Percentiles rank a stretch among this genome's conserved stretches.
Conservation (phyloP, 805 yeast genomes). For the Saccharomycopsis sp. region DNA sequence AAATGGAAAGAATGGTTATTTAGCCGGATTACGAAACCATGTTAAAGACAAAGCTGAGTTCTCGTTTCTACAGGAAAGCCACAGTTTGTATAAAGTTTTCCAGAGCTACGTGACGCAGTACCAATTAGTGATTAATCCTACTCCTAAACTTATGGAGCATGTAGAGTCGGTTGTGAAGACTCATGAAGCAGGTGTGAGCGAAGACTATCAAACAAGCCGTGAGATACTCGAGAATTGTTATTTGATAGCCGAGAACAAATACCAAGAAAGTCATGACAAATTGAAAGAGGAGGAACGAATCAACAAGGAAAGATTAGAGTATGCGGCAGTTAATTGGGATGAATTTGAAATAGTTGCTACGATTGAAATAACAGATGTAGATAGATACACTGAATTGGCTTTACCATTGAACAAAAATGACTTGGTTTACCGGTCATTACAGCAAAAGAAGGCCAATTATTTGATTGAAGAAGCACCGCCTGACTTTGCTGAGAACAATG, state of each 20-base stretch:
- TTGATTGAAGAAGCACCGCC: constrained; percentile 39
- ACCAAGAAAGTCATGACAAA: constrained; percentile 33
- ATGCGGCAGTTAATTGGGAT: constrained; percentile 82
- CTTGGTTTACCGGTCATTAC: constrained; percentile 54
- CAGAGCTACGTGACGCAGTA: constrained; percentile 51
- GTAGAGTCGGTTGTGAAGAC: not conserved
- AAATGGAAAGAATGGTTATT: constrained; percentile 35
- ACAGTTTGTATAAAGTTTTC: constrained; percentile 54
- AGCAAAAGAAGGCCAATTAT: constrained; percentile 37
- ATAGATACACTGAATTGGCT: constrained; percentile 46
- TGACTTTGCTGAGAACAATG: constrained; percentile 27
- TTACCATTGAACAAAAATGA: constrained; percentile 52
- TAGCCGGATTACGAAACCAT: constrained; percentile 33
- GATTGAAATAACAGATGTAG: constrained; percentile 56
- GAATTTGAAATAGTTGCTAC: constrained; percentile 69
- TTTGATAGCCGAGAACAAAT: constrained; percentile 49
- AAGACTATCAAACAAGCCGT: constrained; percentile 26
- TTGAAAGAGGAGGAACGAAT: constrained; percentile 29
- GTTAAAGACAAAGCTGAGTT: constrained; percentile 41
- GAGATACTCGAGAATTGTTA: constrained; percentile 41
- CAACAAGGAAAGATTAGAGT: constrained; percentile 40
- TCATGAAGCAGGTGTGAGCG: constrained; percentile 21
- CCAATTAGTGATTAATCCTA: constrained; percentile 27
- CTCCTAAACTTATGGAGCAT: not conserved
- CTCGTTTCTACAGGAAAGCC: constrained; percentile 55